Evolutionary conservation across 768 basidiomycete genomes (phyloP).

Genomic region (Podaxis mareebaensis): DNA sequence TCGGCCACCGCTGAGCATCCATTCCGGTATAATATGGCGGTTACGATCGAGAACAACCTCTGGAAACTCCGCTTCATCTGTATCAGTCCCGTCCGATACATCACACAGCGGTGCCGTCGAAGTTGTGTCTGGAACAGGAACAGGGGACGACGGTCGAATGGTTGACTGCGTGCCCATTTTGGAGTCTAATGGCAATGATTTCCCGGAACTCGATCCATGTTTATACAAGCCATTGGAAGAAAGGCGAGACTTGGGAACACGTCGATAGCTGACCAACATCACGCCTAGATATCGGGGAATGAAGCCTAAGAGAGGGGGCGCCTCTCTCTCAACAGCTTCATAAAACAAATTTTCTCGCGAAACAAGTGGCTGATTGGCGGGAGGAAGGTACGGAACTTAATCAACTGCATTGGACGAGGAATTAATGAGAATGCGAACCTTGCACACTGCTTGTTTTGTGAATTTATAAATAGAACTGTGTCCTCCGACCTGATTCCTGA

Average conservation of each 20-base stretch:
- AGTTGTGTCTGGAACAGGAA: conserved; percentile 21
- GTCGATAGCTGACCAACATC: conserved; percentile 95
- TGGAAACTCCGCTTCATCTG: conserved; percentile 83
- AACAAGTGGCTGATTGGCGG: conserved; percentile 75
- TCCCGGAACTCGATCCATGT: conserved; percentile 16
- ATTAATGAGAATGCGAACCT: conserved; percentile 57
- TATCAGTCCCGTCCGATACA: conserved; percentile 40
- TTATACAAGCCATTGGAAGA: background rate
- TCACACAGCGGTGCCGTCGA: conserved; percentile 27
- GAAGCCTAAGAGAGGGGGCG: conserved; percentile 88
- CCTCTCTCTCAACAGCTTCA: conserved; percentile 92
- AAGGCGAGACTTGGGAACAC: conserved; percentile 53
- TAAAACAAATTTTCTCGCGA: conserved; percentile 98
- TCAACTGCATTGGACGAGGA: conserved; percentile 18
- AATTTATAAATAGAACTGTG: conserved; percentile 98
- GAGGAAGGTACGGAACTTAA: conserved; percentile 25
- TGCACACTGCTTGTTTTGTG: conserved; percentile 96
- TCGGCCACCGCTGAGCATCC: conserved; percentile 67
- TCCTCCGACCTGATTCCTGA: conserved; percentile 97
- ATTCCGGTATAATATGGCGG: conserved; percentile 95
- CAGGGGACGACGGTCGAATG: conserved; percentile 16
- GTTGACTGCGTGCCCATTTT: conserved; percentile 22
- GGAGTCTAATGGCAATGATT: conserved; percentile 28
- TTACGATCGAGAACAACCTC: conserved; percentile 92
- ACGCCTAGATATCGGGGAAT: conserved; percentile 99